Conservation (phyloP, 257 asterid genomes). For the Craterostigma plantagineum region DNA sequence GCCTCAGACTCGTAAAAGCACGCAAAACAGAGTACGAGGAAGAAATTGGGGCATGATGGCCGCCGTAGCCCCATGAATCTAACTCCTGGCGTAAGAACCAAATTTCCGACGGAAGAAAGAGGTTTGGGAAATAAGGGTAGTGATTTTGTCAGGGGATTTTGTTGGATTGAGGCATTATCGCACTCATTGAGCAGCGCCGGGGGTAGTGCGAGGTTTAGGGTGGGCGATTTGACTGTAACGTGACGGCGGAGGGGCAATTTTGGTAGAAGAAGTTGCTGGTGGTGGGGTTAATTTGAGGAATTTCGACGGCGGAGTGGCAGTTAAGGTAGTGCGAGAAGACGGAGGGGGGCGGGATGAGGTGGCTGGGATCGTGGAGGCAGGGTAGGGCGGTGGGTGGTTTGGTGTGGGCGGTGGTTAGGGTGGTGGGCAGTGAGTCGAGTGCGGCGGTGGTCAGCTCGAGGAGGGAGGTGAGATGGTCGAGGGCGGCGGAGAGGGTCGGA, state of each 20-base stretch:
- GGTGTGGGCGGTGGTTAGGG: slow-evolving; percentile 10
- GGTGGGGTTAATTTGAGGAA: slow-evolving; percentile 19
- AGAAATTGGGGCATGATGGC: slow-evolving; percentile 24
- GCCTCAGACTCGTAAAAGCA: slow-evolving; percentile 21
- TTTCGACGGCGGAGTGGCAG: slow-evolving; percentile 33
- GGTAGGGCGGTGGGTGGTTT: slow-evolving; percentile 19
- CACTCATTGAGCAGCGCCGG: slow-evolving; percentile 26
- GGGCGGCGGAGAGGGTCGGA: slow-evolving; percentile 23
- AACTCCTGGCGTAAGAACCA: slow-evolving; percentile 42
- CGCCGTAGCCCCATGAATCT: slow-evolving; percentile 39
- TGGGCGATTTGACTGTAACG: slow-evolving; percentile 13
- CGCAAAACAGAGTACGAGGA: slow-evolving; percentile 43
- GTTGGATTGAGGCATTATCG: slow-evolving; percentile 13
- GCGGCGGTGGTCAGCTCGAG: slow-evolving; percentile 27
- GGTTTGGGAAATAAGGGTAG: slow-evolving; percentile 10
- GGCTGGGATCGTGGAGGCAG: slow-evolving; percentile 54
- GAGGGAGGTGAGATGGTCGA: slow-evolving; percentile 38
- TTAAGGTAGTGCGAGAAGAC: slow-evolving; percentile 61
- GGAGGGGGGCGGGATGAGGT: slow-evolving; percentile 47
- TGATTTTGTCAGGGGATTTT: slow-evolving; percentile 2
- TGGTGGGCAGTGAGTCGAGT: slow-evolving; percentile 33
- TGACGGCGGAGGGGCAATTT: slow-evolving; percentile 59
- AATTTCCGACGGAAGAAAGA: slow-evolving; percentile 65
- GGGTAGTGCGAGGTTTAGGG: slow-evolving; percentile 33
- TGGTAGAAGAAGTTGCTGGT: slow-evolving; percentile 31